Conservation (phyloP, 495 filamentous ascomycete species). For the Cenococcum geophilum region DNA sequence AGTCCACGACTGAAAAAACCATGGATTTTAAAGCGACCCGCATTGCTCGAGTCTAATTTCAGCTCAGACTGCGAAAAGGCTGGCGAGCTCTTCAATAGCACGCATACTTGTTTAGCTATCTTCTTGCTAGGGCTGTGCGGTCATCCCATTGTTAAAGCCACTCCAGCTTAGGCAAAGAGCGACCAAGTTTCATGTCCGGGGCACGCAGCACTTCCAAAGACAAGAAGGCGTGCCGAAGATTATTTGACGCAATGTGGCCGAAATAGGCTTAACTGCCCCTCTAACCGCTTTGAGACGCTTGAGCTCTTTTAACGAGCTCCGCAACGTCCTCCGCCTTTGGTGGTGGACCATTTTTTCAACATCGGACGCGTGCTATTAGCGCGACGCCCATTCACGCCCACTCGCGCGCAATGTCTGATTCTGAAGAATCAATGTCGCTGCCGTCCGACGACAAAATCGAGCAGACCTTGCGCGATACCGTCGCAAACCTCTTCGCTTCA, state of each 20-base stretch:
- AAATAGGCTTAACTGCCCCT: too few relatives aligned
- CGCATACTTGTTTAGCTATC: background rate
- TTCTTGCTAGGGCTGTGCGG: background rate
- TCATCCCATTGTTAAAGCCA: background rate
- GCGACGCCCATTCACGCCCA: background rate
- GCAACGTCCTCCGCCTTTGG: too few relatives aligned
- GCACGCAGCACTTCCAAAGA: too few relatives aligned
- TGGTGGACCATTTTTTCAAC: background rate
- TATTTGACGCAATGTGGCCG: too few relatives aligned
- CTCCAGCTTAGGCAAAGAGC: too few relatives aligned
- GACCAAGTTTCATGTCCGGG: too few relatives aligned
- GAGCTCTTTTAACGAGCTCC: too few relatives aligned
- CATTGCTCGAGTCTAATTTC: background rate
- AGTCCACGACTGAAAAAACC: background rate
- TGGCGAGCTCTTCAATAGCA: background rate
- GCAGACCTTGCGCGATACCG: conserved; percentile 52
- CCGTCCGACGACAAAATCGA: conserved; percentile 39
- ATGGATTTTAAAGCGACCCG: background rate
- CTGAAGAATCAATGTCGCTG: conserved; percentile 18
- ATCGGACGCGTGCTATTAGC: conserved; percentile 11
- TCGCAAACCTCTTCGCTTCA: conserved; percentile 51
- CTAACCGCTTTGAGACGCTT: too few relatives aligned
- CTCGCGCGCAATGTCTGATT: conserved; percentile 33
- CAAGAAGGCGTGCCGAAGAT: too few relatives aligned
- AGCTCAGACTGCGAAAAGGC: background rate